A percentile compares a stretch with the other conserved stretches of the same genome.
Evolutionary conservation across 345 rosid genomes (phyloP).

Genomic region (Kandelia obovata): DNA sequence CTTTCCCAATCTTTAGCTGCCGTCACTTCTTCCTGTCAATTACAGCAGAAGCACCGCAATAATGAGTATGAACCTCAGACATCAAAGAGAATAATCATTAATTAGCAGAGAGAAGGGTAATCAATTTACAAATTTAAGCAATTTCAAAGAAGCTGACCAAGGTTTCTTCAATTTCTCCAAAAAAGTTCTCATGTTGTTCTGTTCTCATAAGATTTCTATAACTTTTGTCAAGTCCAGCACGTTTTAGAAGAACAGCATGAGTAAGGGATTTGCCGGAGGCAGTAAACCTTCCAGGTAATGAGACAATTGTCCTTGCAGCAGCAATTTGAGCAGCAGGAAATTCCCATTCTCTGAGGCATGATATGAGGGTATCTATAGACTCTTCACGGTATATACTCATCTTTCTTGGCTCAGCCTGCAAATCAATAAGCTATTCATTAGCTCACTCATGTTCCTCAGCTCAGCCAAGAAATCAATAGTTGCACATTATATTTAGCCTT

Average conservation of each 20-base stretch:
- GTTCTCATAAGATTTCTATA: conserved; percentile 40
- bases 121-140: background rate
- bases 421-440: conserved; percentile 8
- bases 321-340: conserved; percentile 52
- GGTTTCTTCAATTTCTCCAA: conserved; percentile 43
- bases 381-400: conserved; percentile 77
- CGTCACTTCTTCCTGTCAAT: conserved; percentile 50
- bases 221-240: conserved; percentile 46
- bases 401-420: conserved; percentile 65
- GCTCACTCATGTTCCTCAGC: background rate
- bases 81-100: too few relatives aligned
- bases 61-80: background rate
- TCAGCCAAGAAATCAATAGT: too few relatives aligned
- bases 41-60: background rate
- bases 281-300: conserved; percentile 63
- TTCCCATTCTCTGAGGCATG: conserved; percentile 51
- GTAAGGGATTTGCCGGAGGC: conserved; percentile 51
- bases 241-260: conserved; percentile 51
- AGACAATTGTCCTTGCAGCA: conserved; percentile 50
- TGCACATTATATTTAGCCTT: background rate
- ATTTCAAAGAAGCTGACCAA: conserved; percentile 33
- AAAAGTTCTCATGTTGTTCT: conserved; percentile 34
- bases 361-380: conserved; percentile 59
- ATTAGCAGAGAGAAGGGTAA: background rate
- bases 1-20: conserved; percentile 67